These are phyloP conservation scores for Exserohilum rostratum DNA, from an alignment of 2,329 filamentous ascomycete genomes.

Conservation along the genomic window DNA sequence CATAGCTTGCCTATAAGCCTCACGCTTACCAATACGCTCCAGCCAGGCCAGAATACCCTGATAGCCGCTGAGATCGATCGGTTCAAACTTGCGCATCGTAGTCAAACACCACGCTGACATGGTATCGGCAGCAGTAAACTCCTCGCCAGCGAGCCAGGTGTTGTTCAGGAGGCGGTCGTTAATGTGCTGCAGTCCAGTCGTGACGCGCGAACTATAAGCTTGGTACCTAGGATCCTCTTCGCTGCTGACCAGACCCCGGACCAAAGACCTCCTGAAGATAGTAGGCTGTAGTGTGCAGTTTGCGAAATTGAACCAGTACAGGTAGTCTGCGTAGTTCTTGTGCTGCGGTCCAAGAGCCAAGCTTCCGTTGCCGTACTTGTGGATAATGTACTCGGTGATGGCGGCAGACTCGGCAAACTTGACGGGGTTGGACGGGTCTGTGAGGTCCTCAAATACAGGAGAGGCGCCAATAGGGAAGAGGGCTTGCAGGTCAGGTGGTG, in stretches of 20 bases:
- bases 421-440: conserved; percentile 52
- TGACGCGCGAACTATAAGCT: conserved; percentile 43
- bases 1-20: conserved; percentile 59
- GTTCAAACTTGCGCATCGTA: conserved; percentile 63
- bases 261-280: conserved; percentile 39
- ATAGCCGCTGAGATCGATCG: conserved; percentile 44
- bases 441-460: conserved; percentile 64
- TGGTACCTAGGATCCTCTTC: conserved; percentile 47
- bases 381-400: conserved; percentile 66
- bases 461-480: conserved; percentile 58
- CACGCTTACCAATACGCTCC: conserved; percentile 32
- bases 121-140: conserved; percentile 70
- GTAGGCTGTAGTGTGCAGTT: conserved; percentile 50
- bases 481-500: conserved; percentile 38
- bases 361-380: conserved; percentile 56
- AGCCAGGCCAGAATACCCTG: conserved; percentile 40
- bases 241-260: conserved; percentile 33
- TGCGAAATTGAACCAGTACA: conserved; percentile 69
- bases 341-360: conserved; percentile 56
- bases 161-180: conserved; percentile 57
- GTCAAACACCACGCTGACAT: conserved; percentile 68
- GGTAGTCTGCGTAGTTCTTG: conserved; percentile 62
- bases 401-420: conserved; percentile 66
- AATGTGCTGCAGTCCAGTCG: conserved; percentile 52
- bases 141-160: conserved; percentile 64